Evolutionary conservation across 2,329 filamentous ascomycete species (phyloP).

Genomic region (Eutypella sp.): DNA sequence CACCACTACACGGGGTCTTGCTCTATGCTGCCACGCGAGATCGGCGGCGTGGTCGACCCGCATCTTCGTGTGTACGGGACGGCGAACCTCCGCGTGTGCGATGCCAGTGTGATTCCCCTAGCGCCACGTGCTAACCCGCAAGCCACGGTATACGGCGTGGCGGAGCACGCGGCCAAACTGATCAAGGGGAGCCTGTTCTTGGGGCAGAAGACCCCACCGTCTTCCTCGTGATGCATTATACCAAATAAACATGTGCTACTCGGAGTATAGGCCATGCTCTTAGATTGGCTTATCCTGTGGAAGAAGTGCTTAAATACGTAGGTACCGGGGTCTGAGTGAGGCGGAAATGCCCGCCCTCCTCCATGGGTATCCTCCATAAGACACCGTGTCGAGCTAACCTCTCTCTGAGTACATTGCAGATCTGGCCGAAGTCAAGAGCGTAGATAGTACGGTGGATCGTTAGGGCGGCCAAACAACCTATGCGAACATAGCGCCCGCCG

Average conservation of each 20-base stretch:
- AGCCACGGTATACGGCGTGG: conserved; percentile 12
- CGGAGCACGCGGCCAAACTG: conserved; percentile 8
- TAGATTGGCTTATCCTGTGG: no score
- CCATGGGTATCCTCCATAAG: no score
- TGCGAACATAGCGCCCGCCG: no score
- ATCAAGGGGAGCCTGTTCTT: conserved; percentile 7
- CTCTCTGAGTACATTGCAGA: no score
- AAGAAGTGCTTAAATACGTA: no score
- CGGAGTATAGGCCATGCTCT: neutral
- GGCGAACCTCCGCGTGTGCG: conserved; percentile 9
- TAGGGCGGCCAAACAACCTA: no score
- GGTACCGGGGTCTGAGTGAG: no score
- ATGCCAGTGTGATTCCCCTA: conserved; percentile 10
- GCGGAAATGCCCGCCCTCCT: no score
- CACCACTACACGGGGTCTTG: conserved; percentile 9
- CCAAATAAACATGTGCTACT: neutral
- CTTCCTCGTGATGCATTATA: neutral
- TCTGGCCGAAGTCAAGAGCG: no score
- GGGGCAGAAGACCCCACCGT: neutral
- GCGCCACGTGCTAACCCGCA: conserved; percentile 6
- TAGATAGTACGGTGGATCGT: no score
- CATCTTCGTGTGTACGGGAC: conserved; percentile 7
- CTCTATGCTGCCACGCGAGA: conserved; percentile 7
- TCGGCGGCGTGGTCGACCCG: conserved; percentile 11
- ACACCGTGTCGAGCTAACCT: no score